These are phyloP conservation scores for Penicillium atrosanguineum DNA, from an alignment of 495 filamentous ascomycete genomes.

Conservation along the genomic window DNA sequence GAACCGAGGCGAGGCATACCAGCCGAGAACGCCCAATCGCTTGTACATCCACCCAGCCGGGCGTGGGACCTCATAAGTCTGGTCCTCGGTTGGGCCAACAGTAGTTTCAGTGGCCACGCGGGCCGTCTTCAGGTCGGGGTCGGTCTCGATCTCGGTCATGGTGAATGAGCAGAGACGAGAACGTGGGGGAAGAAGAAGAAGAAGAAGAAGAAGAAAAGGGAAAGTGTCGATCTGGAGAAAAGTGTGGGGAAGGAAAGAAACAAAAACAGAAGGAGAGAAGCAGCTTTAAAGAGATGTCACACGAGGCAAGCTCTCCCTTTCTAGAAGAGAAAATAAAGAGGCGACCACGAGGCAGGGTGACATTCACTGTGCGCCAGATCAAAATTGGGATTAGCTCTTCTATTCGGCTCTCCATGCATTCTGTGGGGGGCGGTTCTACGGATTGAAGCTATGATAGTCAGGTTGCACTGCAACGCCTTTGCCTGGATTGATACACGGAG, in stretches of 20 bases:
- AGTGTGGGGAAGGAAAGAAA: constrained; percentile 3
- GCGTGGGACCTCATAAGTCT: constrained; percentile 4
- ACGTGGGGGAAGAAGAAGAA: background rate
- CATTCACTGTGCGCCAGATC: constrained; percentile 5
- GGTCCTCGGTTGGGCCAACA: background rate
- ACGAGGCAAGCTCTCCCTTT: background rate
- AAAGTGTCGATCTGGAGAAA: background rate
- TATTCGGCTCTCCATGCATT: background rate
- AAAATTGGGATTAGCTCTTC: background rate
- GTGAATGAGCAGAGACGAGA: background rate
- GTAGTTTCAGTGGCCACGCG: constrained; percentile 7
- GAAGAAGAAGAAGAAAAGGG: background rate
- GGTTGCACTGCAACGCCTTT: background rate
- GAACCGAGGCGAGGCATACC: constrained; percentile 71
- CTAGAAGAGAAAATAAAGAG: constrained; percentile 5
- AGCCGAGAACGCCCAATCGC: constrained; percentile 49
- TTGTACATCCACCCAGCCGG: constrained; percentile 51
- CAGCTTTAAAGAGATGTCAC: background rate
- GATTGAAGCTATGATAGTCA: background rate
- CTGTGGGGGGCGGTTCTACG: background rate
- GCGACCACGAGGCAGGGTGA: constrained; percentile 25
- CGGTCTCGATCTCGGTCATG: constrained; percentile 12
- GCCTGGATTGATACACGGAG: background rate
- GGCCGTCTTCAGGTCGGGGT: constrained; percentile 13
- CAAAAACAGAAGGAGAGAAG: background rate